These are phyloP conservation scores for Starmerella powellii DNA, from an alignment of 805 yeast species.

Conservation along the genomic window DNA sequence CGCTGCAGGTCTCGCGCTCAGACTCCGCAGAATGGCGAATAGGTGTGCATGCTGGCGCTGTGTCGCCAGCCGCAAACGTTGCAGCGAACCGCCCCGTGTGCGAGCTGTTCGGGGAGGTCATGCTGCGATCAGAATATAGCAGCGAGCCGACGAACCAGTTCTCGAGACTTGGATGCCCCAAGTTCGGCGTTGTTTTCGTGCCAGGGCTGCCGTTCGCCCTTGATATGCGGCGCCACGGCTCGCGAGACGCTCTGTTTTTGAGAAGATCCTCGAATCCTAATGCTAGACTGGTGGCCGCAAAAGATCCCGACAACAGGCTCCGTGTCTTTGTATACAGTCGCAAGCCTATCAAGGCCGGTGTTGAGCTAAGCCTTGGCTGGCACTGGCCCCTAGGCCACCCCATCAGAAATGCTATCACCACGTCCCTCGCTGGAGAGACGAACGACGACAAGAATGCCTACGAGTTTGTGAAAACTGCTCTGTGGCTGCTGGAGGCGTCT, in stretches of 20 bases:
- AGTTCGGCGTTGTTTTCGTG: slow-evolving; percentile 43
- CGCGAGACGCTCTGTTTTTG: slow-evolving; percentile 55
- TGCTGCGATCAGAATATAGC: slow-evolving; percentile 50
- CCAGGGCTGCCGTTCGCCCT: slow-evolving; percentile 52
- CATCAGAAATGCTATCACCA: slow-evolving; percentile 30
- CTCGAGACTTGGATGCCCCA: slow-evolving; percentile 55
- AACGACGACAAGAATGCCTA: background rate
- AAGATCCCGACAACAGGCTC: slow-evolving; percentile 30
- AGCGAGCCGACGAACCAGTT: slow-evolving; percentile 65
- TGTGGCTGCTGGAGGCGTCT: slow-evolving; percentile 13
- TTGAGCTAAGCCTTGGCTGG: slow-evolving; percentile 74
- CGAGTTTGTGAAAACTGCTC: background rate
- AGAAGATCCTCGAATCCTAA: slow-evolving; percentile 70
- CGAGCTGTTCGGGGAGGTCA: slow-evolving; percentile 65
- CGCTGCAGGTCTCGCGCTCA: slow-evolving; percentile 1
- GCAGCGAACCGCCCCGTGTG: slow-evolving; percentile 38
- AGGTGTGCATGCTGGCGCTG: slow-evolving; percentile 25
- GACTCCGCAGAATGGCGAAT: slow-evolving; percentile 2
- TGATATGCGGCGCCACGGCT: slow-evolving; percentile 73
- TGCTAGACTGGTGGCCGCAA: slow-evolving; percentile 44
- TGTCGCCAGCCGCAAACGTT: slow-evolving; percentile 47
- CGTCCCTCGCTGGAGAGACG: too few species aligned
- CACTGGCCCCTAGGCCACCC: slow-evolving; percentile 80
- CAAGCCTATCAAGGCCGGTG: slow-evolving; percentile 45
- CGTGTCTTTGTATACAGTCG: slow-evolving; percentile 48